These are phyloP conservation scores for Kodamaea leandrae DNA, from an alignment of 805 yeast species.

Conservation along the genomic window DNA sequence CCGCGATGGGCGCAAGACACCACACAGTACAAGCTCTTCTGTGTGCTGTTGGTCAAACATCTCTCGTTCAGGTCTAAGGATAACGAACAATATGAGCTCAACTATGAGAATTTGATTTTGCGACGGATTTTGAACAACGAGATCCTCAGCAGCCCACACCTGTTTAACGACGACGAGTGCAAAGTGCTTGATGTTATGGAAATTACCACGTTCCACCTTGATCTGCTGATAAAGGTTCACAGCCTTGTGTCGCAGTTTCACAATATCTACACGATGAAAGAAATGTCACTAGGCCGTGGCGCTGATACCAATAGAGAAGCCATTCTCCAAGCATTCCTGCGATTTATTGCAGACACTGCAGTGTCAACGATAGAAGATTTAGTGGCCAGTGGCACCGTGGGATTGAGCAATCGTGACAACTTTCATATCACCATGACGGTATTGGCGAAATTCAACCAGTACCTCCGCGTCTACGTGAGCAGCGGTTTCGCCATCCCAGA, in stretches of 20 bases:
- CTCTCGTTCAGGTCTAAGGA: slow-evolving; percentile 10
- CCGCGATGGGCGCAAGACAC: slow-evolving; percentile 3
- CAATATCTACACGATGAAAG: slow-evolving; percentile 1
- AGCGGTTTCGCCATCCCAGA: not conserved
- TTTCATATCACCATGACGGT: not conserved
- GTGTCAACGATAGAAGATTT: slow-evolving; percentile 2
- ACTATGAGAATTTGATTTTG: slow-evolving; percentile 17
- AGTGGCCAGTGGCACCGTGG: slow-evolving; percentile 10
- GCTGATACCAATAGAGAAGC: too few relatives aligned
- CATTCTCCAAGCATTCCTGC: not conserved
- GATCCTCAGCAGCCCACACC: slow-evolving; percentile 12
- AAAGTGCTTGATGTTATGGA: slow-evolving; percentile 18
- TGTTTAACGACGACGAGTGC: slow-evolving; percentile 16
- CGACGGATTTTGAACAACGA: slow-evolving; percentile 16
- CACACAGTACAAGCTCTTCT: slow-evolving; percentile 4
- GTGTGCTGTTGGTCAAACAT: slow-evolving; percentile 11
- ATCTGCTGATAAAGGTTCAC: slow-evolving; percentile 10
- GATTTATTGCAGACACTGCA: slow-evolving; percentile 2
- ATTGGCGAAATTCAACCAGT: slow-evolving; percentile 5
- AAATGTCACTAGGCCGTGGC: not conserved
- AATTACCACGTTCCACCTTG: slow-evolving; percentile 16
- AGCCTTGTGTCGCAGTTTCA: slow-evolving; percentile 5
- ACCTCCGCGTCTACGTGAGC: not conserved
- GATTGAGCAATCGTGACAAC: slow-evolving; percentile 8
- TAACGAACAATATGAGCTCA: slow-evolving; percentile 14